A percentile compares a stretch with the other conserved stretches of the same genome.
These are phyloP conservation scores for Fusarium dlaminii DNA, from an alignment of 2,329 filamentous ascomycete species.

Conservation along the genomic window DNA sequence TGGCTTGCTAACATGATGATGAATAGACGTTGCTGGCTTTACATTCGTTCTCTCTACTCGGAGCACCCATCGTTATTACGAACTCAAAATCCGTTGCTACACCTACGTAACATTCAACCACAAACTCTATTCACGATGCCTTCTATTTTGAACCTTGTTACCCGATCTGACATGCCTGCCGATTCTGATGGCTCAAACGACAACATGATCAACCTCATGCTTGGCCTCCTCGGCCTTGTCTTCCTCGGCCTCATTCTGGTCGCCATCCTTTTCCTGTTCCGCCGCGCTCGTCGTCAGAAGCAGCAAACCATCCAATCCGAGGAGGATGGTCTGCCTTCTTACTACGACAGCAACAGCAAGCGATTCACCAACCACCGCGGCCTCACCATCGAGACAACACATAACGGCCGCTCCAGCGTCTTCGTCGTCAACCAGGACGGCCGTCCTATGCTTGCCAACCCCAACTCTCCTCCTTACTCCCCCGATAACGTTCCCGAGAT, in stretches of 20 bases:
- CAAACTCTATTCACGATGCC: conserved; percentile 38
- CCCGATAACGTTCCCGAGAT: conserved; percentile 93
- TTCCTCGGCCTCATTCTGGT: conserved; percentile 76
- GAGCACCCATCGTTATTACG: conserved; percentile 31
- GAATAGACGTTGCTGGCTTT: conserved; percentile 30
- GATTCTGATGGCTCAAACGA: conserved; percentile 58
- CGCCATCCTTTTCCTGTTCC: conserved; percentile 75
- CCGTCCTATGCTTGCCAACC: conserved; percentile 77
- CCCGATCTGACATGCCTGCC: conserved; percentile 42
- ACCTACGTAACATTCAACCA: conserved; percentile 14
- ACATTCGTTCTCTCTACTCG: conserved; percentile 34
- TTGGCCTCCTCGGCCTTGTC: conserved; percentile 80
- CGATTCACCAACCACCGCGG: conserved; percentile 62
- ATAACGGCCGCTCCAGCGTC: conserved; percentile 71
- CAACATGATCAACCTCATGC: conserved; percentile 78
- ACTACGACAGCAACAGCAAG: conserved; percentile 67
- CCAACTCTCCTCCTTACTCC: conserved; percentile 77
- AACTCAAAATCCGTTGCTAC: conserved; percentile 27
- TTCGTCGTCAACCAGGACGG: conserved; percentile 84
- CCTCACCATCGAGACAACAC: conserved; percentile 67
- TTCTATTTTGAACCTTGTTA: conserved; percentile 38
- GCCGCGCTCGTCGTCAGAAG: conserved; percentile 67
- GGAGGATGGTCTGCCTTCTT: conserved; percentile 69
- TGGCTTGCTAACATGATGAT: conserved; percentile 35
- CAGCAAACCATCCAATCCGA: conserved; percentile 52